Percentiles rank a stretch among this genome's conserved stretches.
These are phyloP conservation scores for Paecilomyces sp. DNA, from an alignment of 2,329 filamentous ascomycete genomes.

Conservation along the genomic window DNA sequence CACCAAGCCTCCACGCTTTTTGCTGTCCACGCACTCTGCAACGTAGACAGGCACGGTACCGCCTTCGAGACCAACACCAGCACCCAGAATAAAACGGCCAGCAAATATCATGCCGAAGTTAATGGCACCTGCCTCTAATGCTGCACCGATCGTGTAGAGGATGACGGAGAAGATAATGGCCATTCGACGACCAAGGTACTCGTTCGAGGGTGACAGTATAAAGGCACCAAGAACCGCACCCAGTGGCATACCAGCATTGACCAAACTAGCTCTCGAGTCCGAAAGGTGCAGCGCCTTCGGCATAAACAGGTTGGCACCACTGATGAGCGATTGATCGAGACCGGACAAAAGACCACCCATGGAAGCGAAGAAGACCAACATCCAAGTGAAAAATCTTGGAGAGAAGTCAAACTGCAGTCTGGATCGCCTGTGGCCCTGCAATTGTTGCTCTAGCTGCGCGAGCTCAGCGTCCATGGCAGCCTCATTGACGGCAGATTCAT, in stretches of 20 bases:
- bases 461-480: constrained; percentile 26
- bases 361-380: constrained; percentile 64
- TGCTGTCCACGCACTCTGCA: constrained; percentile 59
- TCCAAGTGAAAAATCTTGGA: constrained; percentile 59
- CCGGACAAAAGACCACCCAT: constrained; percentile 68
- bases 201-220: constrained; percentile 60
- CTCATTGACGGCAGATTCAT: constrained; percentile 15
- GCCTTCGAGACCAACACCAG: constrained; percentile 66
- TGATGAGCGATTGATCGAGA: constrained; percentile 66
- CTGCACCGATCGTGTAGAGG: constrained; percentile 64
- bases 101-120: constrained; percentile 66
- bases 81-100: constrained; percentile 60
- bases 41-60: constrained; percentile 71
- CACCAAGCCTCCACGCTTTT: constrained; percentile 63
- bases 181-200: constrained; percentile 59
- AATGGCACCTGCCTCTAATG: constrained; percentile 59
- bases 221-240: constrained; percentile 65
- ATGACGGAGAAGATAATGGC: constrained; percentile 64
- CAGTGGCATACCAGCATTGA: constrained; percentile 64
- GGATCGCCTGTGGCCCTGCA: constrained; percentile 12
- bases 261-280: constrained; percentile 53
- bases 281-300: constrained; percentile 52
- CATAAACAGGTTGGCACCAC: constrained; percentile 58
- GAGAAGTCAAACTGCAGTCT: constrained; percentile 47
- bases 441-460: constrained; percentile 19